A percentile compares a stretch with the other conserved stretches of the same genome.
phyloP scores from a whole-genome alignment of 148 eudicot genomes.

The Gaultheria prostrata region DNA sequence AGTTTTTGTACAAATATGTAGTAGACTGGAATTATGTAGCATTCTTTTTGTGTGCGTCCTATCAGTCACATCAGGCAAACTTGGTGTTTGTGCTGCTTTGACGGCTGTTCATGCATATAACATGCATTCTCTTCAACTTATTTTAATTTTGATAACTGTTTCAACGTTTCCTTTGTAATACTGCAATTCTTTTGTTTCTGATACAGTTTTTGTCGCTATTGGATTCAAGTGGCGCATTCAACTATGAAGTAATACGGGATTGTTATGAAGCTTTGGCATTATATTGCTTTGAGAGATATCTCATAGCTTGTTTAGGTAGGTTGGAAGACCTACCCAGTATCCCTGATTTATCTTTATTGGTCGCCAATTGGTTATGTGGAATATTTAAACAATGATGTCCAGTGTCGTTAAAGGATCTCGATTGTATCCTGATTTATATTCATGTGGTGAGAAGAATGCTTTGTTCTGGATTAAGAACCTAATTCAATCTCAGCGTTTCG shows the following conservation, averaged over 20 bases:
- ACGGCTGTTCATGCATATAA: neutral
- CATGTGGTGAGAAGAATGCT: neutral
- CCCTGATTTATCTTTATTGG: neutral
- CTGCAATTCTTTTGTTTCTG: neutral
- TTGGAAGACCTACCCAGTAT: slow-evolving; percentile 5
- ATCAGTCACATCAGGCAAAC: neutral
- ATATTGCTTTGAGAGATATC: slow-evolving; percentile 98
- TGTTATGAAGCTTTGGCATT: slow-evolving; percentile 99
- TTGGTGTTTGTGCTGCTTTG: neutral
- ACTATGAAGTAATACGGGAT: slow-evolving; percentile 87
- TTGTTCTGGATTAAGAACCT: neutral
- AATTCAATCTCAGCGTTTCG: neutral
- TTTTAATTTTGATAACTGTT: neutral
- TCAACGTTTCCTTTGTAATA: slow-evolving; percentile 15
- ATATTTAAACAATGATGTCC: neutral
- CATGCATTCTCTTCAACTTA: neutral
- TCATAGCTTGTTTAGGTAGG: slow-evolving; percentile 95
- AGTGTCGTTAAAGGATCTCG: neutral
- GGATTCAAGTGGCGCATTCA: slow-evolving; percentile 85
- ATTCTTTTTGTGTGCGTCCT: neutral
- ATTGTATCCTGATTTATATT: neutral
- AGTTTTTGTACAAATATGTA: neutral
- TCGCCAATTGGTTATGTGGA: neutral
- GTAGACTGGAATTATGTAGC: neutral
- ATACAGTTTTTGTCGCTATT: slow-evolving; percentile 72